These are phyloP conservation scores for Zygotorulaspora chibaensis DNA, from an alignment of 805 yeast genomes.

Conservation along the genomic window DNA sequence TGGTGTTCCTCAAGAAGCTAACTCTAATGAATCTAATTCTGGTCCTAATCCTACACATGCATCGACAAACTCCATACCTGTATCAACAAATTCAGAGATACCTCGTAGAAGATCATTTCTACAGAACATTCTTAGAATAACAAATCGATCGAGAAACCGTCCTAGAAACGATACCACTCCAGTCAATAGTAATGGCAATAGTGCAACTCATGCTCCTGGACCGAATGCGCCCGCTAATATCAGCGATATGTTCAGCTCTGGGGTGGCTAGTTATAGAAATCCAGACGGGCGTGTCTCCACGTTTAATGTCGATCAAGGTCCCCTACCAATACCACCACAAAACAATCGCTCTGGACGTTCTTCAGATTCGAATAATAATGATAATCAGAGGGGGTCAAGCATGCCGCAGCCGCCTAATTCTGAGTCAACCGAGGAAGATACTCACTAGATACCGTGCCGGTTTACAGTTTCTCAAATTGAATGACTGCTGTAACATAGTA, in stretches of 20 bases:
- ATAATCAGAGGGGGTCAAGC: not conserved
- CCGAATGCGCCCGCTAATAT: conserved; percentile 1
- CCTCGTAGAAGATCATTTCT: conserved; percentile 17
- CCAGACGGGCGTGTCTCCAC: conserved; percentile 30
- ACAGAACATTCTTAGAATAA: conserved; percentile 15
- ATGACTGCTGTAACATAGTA: too few relatives aligned
- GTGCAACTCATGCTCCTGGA: not conserved
- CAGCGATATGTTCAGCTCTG: conserved; percentile 25
- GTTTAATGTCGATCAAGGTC: conserved; percentile 13
- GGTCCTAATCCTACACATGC: not conserved
- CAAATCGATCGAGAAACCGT: conserved; percentile 13
- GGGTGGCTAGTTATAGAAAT: conserved; percentile 34
- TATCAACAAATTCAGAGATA: not conserved
- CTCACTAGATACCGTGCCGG: not conserved
- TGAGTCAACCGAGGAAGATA: not conserved
- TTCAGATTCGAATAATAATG: not conserved
- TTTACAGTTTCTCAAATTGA: too few relatives aligned
- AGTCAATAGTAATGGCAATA: not conserved
- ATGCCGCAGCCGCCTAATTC: not conserved
- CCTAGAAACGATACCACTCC: conserved; percentile 2
- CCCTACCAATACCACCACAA: conserved; percentile 10
- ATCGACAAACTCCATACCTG: not conserved
- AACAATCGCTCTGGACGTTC: not conserved
- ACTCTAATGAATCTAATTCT: not conserved
- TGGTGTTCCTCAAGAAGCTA: not conserved